A percentile compares a stretch with the other conserved stretches of the same genome.
phyloP scores from a whole-genome alignment of 1,284 basidiomycete genomes.

The Pseudozyma flocculosa region DNA sequence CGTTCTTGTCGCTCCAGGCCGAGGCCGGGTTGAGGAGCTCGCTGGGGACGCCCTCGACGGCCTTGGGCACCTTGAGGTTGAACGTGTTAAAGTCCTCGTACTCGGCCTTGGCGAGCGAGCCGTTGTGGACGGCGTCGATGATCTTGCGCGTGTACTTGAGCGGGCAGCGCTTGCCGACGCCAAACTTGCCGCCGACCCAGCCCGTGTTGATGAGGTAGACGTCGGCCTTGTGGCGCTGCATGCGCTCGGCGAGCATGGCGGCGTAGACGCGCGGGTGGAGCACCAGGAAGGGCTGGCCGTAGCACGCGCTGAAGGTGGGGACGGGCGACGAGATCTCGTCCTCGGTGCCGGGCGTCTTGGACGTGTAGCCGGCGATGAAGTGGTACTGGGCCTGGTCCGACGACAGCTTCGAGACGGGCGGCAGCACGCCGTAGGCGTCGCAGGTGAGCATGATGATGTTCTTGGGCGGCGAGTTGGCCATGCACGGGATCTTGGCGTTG shows the following conservation, averaged over 20 bases:
- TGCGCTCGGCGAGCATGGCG: constrained; percentile 92
- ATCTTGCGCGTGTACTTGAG: constrained; percentile 79
- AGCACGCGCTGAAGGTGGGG: constrained; percentile 98
- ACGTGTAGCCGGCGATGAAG: constrained; percentile 69
- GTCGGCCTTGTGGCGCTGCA: constrained; percentile 85
- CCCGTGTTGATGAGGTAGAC: constrained; percentile 99
- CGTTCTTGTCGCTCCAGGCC: constrained; percentile 47
- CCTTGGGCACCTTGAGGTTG: constrained; percentile 52
- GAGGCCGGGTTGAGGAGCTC: constrained; percentile 50
- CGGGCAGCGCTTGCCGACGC: constrained; percentile 61
- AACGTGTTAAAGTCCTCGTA: constrained; percentile 71
- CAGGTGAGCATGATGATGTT: constrained; percentile 99
- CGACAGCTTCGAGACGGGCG: constrained; percentile 88
- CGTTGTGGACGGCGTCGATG: constrained; percentile 94
- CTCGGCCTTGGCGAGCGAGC: constrained; percentile 80
- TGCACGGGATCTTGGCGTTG: constrained; percentile 72
- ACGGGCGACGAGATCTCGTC: constrained; percentile 97
- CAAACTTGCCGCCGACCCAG: constrained; percentile 95
- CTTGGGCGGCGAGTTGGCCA: constrained; percentile 59
- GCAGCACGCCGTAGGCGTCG: constrained; percentile 96
- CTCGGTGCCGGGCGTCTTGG: constrained; percentile 92
- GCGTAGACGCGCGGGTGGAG: constrained; percentile 83
- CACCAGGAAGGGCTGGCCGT: constrained; percentile 98
- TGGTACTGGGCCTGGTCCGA: constrained; percentile 91
- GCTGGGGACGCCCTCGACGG: constrained; percentile 43